These are phyloP conservation scores for Yamadazyma trypodendri DNA, from an alignment of 1,139 yeast genomes.

Conservation along the genomic window DNA sequence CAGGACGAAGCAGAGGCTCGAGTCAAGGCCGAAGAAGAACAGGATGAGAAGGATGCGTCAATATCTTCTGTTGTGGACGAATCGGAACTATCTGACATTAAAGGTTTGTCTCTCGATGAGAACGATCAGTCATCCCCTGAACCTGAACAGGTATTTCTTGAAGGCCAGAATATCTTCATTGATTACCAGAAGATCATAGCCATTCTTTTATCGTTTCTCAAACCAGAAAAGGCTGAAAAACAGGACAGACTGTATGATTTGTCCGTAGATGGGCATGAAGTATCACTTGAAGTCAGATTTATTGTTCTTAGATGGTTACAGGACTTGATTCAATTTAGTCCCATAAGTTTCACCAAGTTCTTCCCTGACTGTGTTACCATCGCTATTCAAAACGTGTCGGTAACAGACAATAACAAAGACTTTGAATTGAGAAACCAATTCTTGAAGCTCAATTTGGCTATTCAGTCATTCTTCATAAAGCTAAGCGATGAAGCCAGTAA, in stretches of 20 bases:
- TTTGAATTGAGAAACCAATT: constrained; percentile 39
- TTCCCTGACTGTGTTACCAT: constrained; percentile 45
- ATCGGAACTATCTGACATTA: constrained; percentile 1
- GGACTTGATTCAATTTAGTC: constrained; percentile 70
- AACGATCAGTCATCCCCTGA: constrained; percentile 5
- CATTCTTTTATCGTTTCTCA: constrained; percentile 75
- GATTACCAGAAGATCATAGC: constrained; percentile 81
- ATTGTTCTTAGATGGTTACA: constrained; percentile 85
- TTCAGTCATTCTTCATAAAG: constrained; percentile 34
- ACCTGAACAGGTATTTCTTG: constrained; percentile 49
- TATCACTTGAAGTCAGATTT: constrained; percentile 73
- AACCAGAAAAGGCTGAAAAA: constrained; percentile 34
- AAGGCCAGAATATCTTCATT: constrained; percentile 84
- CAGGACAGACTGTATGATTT: constrained; percentile 22
- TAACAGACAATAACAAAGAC: constrained; percentile 39
- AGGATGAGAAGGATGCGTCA: neutral
- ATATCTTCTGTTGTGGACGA: constrained; percentile 4
- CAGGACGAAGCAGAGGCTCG: constrained; percentile 9
- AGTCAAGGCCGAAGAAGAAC: constrained; percentile 1
- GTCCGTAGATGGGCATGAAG: constrained; percentile 38
- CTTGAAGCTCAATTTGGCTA: constrained; percentile 33
- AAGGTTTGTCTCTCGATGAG: neutral
- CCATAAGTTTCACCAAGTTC: constrained; percentile 68
- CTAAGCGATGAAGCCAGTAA: constrained; percentile 22
- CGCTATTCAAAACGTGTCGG: constrained; percentile 37